Evolutionary conservation across 768 basidiomycete species (phyloP).

Genomic region (Termitomyces sp.): DNA sequence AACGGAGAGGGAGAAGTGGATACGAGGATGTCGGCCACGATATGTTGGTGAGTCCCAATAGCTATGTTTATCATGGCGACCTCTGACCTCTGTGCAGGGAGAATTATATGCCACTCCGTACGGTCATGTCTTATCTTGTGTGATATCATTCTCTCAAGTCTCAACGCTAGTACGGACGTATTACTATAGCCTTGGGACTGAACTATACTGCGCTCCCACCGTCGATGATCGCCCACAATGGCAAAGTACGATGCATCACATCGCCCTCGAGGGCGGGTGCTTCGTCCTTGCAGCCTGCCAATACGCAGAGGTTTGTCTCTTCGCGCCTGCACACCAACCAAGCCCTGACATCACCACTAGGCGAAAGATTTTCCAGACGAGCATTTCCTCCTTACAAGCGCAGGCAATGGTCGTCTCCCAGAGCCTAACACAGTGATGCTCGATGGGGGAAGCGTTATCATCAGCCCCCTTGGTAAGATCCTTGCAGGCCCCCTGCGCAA

Average conservation of each 20-base stretch:
- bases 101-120: slow-evolving; percentile 53
- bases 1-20: slow-evolving; percentile 17
- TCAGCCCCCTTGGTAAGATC: slow-evolving; percentile 50
- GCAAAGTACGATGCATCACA: slow-evolving; percentile 55
- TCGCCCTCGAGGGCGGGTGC: slow-evolving; percentile 65
- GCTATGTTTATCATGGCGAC: neutral
- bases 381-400: slow-evolving; percentile 36
- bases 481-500: slow-evolving; percentile 55
- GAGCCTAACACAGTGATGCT: slow-evolving; percentile 49
- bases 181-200: slow-evolving; percentile 55
- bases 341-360: slow-evolving; percentile 19
- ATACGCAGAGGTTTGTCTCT: slow-evolving; percentile 35
- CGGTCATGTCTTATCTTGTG: neutral
- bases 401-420: slow-evolving; percentile 18
- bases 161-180: slow-evolving; percentile 45
- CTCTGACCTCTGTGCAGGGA: slow-evolving; percentile 38
- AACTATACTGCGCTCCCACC: slow-evolving; percentile 63
- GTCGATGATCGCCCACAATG: slow-evolving; percentile 55
- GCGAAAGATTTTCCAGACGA: slow-evolving; percentile 40
- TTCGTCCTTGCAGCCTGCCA: slow-evolving; percentile 65
- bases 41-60: slow-evolving; percentile 45
- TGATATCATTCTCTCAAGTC: neutral
- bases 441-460: slow-evolving; percentile 57
- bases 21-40: slow-evolving; percentile 49
- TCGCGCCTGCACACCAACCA: neutral